Percentiles rank a stretch among this genome's conserved stretches.
Evolutionary conservation across 306 rosid species (phyloP).

Genomic region (Phaseolus lunatus): DNA sequence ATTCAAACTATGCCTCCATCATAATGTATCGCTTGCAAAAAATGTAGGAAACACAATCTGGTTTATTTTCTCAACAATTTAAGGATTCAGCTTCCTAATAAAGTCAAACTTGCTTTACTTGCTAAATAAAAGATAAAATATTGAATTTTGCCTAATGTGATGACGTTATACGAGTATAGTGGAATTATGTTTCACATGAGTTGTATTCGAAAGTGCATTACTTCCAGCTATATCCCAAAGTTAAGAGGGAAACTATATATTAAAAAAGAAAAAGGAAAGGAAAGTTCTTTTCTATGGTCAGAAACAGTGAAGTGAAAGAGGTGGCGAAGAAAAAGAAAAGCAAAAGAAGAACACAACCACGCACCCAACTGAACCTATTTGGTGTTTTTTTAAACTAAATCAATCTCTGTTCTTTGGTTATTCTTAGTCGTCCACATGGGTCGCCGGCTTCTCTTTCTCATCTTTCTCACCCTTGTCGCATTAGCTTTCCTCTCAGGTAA

Average conservation of each 20-base stretch:
- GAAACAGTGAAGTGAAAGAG: slow-evolving; percentile 37
- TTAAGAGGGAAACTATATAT: not conserved
- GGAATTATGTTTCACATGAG: not conserved
- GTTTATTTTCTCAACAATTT: too few relatives aligned
- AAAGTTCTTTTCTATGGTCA: not conserved
- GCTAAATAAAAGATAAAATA: too few relatives aligned
- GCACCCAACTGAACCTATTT: slow-evolving; percentile 56
- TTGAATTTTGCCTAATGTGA: too few relatives aligned
- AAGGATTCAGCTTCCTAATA: too few relatives aligned
- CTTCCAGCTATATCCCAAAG: too few relatives aligned
- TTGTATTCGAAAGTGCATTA: too few relatives aligned
- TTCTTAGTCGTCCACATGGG: slow-evolving; percentile 49
- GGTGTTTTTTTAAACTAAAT: slow-evolving; percentile 4
- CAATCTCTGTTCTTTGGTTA: slow-evolving; percentile 29
- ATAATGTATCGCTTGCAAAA: too few relatives aligned
- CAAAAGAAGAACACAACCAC: slow-evolving; percentile 19
- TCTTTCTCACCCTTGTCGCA: slow-evolving; percentile 49
- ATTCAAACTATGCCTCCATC: too few relatives aligned
- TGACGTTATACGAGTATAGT: not conserved
- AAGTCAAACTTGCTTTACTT: too few relatives aligned
- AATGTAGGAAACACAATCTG: too few relatives aligned
- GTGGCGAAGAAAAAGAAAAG: not conserved
- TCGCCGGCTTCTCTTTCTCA: slow-evolving; percentile 51
- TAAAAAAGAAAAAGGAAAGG: not conserved
- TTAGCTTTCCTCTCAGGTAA: slow-evolving; percentile 70